Base-by-base conservation (phyloP, 305 asterid genomes). In the Striga hermonthica region DNA sequence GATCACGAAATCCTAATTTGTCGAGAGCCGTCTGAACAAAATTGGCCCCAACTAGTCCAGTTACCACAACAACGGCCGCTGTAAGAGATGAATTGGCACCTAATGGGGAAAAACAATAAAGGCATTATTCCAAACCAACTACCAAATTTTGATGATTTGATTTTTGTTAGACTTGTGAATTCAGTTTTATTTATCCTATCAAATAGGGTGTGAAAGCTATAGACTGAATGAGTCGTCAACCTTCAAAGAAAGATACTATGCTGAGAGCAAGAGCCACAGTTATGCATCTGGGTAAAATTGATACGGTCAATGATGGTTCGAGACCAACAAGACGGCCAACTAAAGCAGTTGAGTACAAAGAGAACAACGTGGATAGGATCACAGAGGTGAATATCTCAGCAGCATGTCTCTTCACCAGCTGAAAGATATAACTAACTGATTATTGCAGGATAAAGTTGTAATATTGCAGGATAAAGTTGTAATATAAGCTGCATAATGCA, bases 221-320 rank as follows among this genome's bases (percentile, higher is more conserved):
- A 22, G 31, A 22, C 31, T 22, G 31, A 22, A 22, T 22, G 31
- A 22, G 31, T 22, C 31, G 31, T 22, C 31, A 22, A 89, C 98
- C 98, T 78, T 93, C 97, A 53, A 93, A 93, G 88, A 90, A 85
- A 50, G 95, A 82, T 8, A 88, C 91, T 62, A 93, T 93, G 90
- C 98, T 90, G 77, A 93, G 97, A 57, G 97, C 98, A 41, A 93
- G 86, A 39, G 98, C 98, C 9, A 92, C 97, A 15, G 98, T 92
- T 50, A 92, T 87, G 86, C 98, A 92, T 87, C 98, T 86, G 12
- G 98, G 98, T 5, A 92, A 89, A 55, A 92, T 65, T 14, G 98
- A 90, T 69, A 92, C 34, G 2, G 97, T 83, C 16, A 92, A 66
- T 66, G 78, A 71, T 45, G 92, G 91, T 64, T 90, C 97, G n/a